Evolutionary conservation across 345 rosid species (phyloP), one percentile per base, ranked within the genome.

Genomic region (Limnanthes douglasii): DNA sequence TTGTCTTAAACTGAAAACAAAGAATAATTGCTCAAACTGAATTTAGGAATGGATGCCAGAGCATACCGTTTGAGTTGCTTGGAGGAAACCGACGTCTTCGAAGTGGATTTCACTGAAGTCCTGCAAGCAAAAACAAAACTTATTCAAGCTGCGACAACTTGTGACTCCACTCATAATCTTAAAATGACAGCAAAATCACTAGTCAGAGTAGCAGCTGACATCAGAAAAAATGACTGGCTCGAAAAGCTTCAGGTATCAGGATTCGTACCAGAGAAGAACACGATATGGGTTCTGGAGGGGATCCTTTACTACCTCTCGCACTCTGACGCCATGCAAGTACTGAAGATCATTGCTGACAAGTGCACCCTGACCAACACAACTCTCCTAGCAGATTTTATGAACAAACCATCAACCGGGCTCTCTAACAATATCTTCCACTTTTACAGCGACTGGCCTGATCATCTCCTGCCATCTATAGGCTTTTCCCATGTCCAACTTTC

Each of bases 381-480:
- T 57, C 93, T 88, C 26, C 60, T 88, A 54, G 95, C 93, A 15
- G 97, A 88, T 66, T 88, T 88, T 56, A 88, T 88, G 95, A 82
- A 82, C 59, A 72, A 83, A 57, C 73, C 74, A 9, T 73, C 95
- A 8, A 79, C 90, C 27, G 60, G 74, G 3, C 57, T 76, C 21
- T 64, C 74, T n/a, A 68, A 41, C 58, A 75, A 95, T 21, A 60
- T 62, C 50, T 88, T 71, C 71, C 70, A 73, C 29, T 88, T 88
- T 59, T 72, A 83, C 46, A 71, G 95, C 51, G 95, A 83, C 59
- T 83, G 95, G 97, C 97, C 97, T 12, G 95, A 88, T 28, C 78
- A 65, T 37, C 76, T 78, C 12, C 69, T 88, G 33, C 95, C 95
- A 45, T 52, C 97, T 25, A 48, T 88, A 11, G 97, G 97, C 34